Base-by-base conservation (phyloP, 1,284 basidiomycete species). In the Trichosporon sp. region DNA sequence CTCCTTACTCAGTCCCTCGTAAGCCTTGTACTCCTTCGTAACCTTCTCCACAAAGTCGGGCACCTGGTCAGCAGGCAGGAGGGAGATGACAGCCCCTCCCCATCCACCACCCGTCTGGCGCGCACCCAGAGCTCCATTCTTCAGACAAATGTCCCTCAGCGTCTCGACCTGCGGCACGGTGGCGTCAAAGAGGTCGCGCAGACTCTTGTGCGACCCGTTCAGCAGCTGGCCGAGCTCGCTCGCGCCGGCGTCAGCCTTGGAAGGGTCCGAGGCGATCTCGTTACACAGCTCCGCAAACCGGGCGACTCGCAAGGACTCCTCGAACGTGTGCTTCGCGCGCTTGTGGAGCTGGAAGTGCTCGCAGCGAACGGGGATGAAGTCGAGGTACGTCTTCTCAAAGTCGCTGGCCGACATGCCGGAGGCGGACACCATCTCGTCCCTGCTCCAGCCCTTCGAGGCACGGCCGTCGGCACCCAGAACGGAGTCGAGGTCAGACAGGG, bases 61-160 rank as follows among this genome's bases (percentile, higher is more conserved):
- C 2, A 92, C 91, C 46, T 87, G 78, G n/a, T 85, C 83, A 76
- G 91, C 90, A 6, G 88, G 87, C 2, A 96, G 90, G 19, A 96
- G 87, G 16, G 91, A 92, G 26, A 96, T 91, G 0, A 91, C 91
- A 76, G 92, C 94, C 11, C 94, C 94, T 66, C 94, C 94, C 93
- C 93, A 96, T 1, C 93, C 93, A 0, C 93, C 93, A 56, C 91
- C 91, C 31, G 78, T 78, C 73, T 78, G 76, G 70, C 79, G 64
- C 14, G 89, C 90, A 1, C 93, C 93, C 71, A 90, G 88, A 7
- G 92, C 92, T 10, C 93, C 93, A 2, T 89, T 88, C 19, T 87
- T 85, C 68, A 76, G 88, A 87, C 75, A 95, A 80, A 79, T 76
- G 78, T 11, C 87, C 87, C 78, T 77, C 14, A 96, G 86, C 76